Percentiles rank a stretch among this genome's conserved stretches.
Evolutionary conservation across 371 early-diverging fungal genomes (phyloP).

Genomic region (Umbelopsis sp.): DNA sequence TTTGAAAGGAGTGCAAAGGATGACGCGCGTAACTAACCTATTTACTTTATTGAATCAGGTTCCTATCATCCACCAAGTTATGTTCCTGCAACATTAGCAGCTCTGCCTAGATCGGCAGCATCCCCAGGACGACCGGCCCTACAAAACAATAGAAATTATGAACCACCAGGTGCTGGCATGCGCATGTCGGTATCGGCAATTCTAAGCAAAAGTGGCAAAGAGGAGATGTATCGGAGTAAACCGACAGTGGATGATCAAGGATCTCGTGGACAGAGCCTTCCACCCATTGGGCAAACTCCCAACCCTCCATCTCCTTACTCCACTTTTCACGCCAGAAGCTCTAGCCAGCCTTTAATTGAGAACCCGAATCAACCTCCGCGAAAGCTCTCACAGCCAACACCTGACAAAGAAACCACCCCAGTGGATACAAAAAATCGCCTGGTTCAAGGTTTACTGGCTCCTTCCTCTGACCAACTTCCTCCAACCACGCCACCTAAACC

Average conservation of each 20-base stretch:
- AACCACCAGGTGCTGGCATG: not conserved
- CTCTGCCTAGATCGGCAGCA: constrained; percentile 3
- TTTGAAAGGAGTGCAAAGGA: not conserved
- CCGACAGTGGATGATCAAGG: constrained; percentile 7
- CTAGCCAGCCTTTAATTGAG: constrained; percentile 15
- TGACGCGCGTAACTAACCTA: constrained; percentile 1
- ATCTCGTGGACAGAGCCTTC: constrained; percentile 14
- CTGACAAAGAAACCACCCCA: not conserved
- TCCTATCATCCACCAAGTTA: not conserved
- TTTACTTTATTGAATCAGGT: too few relatives aligned
- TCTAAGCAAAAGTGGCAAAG: constrained; percentile 15
- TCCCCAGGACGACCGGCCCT: not conserved
- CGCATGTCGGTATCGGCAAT: constrained; percentile 7
- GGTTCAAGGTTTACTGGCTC: not conserved
- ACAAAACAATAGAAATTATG: constrained; percentile 10
- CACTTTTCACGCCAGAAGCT: constrained; percentile 5
- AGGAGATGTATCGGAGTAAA: constrained; percentile 17
- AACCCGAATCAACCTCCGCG: constrained; percentile 3
- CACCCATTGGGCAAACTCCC: constrained; percentile 17
- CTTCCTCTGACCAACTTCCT: not conserved
- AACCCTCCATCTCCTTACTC: constrained; percentile 10
- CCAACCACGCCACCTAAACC: not conserved
- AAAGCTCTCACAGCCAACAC: not conserved
- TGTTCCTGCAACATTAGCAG: constrained; percentile 10
- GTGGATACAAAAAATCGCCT: not conserved